Base-by-base conservation (phyloP, 306 rosid species). In the Ceratonia siliqua region DNA sequence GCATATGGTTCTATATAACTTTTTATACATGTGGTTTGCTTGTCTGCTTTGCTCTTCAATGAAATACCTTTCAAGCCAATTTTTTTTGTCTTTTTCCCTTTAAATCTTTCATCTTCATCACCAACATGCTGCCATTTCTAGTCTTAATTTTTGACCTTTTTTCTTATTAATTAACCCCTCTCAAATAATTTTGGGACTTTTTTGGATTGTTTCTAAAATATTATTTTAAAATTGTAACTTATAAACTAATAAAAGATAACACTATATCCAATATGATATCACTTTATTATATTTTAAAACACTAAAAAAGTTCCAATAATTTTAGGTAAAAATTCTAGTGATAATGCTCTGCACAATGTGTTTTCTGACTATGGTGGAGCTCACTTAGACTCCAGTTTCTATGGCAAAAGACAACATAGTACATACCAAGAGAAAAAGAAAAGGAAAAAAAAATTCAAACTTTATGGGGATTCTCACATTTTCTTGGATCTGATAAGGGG, bases 391-490 rank as follows among this genome's bases (percentile, higher is more conserved):
- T 43, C 27, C 25, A 17, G 33, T 65, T 72, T 54, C 68, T 52
- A 14, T 59, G 17, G 42, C 78, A 71, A 77, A 81, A 62, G 78
- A 39, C 61, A 30, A 59, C 28, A 67, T 74, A 15, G 33, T 45
- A 13, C 67, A 28, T 42, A 46, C 33, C 9, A 63, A 17, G 57
- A 59, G 50, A 53, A 3, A 14, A 64, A 58, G 30, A n/a, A 54
- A 8, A 10, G 1, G 8, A 7, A 48, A 73, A 12, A 46, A 78
- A 54, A 41, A 8, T 61, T 35, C 30, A 25, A 57, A 74, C 88
- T 88, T 85, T 83, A 81, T 81, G 62, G 86, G 86, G 81, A 77
- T 80, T 84, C 85, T 71, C 84, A 76, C 73, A 67, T 58, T 65
- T 71, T 76, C 81, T 75, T 68, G 72, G 62, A 62, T 81, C 81